A percentile compares a stretch with the other conserved stretches of the same genome.
These are phyloP conservation scores for Lizanozyma gosingica DNA, from an alignment of 1,139 yeast genomes.

Conservation along the genomic window DNA sequence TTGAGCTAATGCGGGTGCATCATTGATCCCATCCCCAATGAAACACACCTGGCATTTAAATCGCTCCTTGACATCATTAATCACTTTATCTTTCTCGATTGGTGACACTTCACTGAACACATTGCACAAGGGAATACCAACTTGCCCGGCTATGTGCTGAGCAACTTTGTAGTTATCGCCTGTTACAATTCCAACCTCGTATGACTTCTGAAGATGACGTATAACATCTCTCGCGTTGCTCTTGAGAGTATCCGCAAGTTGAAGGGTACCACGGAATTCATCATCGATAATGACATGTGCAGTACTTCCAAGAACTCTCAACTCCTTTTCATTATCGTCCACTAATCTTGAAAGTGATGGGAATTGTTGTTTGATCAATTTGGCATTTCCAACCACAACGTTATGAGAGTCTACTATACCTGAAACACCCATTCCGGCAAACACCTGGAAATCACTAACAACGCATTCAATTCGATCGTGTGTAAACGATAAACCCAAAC, in stretches of 20 bases:
- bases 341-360: slow-evolving; percentile 8
- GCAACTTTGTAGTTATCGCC: slow-evolving; percentile 76
- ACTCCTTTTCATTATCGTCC: background rate
- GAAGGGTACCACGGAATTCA: slow-evolving; percentile 53
- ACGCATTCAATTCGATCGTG: slow-evolving; percentile 23
- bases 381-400: slow-evolving; percentile 51
- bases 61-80: slow-evolving; percentile 44
- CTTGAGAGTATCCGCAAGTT: slow-evolving; percentile 62
- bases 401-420: slow-evolving; percentile 30
- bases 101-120: slow-evolving; percentile 78
- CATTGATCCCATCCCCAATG: slow-evolving; percentile 91
- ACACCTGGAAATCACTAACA: slow-evolving; percentile 36
- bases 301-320: slow-evolving; percentile 5
- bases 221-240: slow-evolving; percentile 57
- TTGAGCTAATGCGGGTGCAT: slow-evolving; percentile 88
- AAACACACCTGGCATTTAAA: slow-evolving; percentile 48
- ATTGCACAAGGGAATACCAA: slow-evolving; percentile 58
- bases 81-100: slow-evolving; percentile 61
- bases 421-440: slow-evolving; percentile 66
- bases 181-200: slow-evolving; percentile 78
- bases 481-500: slow-evolving; percentile 22
- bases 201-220: slow-evolving; percentile 46
- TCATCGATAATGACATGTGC: slow-evolving; percentile 44
- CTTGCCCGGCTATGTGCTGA: slow-evolving; percentile 48
- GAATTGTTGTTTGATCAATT: slow-evolving; percentile 25